These are phyloP conservation scores for Geotrichum europaeum DNA, from an alignment of 1,139 yeast species.

Conservation along the genomic window DNA sequence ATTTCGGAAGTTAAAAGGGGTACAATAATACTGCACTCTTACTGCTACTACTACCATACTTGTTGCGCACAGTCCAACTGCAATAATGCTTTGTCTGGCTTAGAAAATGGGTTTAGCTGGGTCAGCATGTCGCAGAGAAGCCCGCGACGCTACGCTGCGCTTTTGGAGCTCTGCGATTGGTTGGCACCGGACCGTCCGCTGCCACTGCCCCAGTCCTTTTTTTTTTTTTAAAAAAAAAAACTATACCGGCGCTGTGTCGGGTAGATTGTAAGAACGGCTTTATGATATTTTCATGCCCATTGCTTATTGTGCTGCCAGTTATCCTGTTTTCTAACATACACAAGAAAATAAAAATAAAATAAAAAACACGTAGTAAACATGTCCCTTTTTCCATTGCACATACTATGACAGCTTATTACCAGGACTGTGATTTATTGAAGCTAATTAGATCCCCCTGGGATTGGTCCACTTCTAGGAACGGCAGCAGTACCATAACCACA, in stretches of 20 bases:
- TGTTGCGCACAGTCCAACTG: not conserved
- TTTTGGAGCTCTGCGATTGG: not conserved
- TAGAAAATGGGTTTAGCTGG: not conserved
- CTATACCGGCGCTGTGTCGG: not conserved
- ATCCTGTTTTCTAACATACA: no score
- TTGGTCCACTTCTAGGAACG: no score
- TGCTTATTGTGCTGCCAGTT: no score
- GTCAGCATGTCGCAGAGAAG: not conserved
- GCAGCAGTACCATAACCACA: no score
- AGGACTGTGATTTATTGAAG: no score
- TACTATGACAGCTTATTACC: no score
- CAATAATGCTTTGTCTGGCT: not conserved
- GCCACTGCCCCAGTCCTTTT: not conserved
- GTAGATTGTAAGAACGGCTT: no score
- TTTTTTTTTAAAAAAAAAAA: not conserved
- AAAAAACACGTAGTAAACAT: no score
- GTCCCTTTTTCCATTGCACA: no score
- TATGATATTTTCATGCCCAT: no score
- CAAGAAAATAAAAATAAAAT: no score
- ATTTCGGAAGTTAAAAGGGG: not conserved
- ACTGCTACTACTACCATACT: not conserved
- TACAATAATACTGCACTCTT: not conserved
- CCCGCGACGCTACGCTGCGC: not conserved
- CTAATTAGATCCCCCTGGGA: no score
- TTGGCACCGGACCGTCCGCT: not conserved